These are phyloP conservation scores for Ehretia macrophylla DNA, from an alignment of 257 asterid species.

Conservation along the genomic window DNA sequence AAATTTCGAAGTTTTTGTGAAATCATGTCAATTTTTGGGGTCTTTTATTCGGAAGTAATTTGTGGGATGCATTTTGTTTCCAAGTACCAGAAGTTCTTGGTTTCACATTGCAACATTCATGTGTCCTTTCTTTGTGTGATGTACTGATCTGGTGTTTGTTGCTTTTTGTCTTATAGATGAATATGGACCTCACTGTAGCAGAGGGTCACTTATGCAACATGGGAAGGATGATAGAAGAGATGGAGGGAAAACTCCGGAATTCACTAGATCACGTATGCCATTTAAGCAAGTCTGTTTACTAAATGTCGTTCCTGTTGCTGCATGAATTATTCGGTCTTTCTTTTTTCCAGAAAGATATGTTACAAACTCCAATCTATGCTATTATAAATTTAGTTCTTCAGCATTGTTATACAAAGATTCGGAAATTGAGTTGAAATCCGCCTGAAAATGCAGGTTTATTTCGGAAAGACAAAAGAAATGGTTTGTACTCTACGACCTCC, in stretches of 20 bases:
- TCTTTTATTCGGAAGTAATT: too few species aligned
- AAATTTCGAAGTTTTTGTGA: too few species aligned
- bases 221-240: conserved; percentile 98
- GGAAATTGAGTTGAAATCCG: background rate
- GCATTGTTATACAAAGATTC: background rate
- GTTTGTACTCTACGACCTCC: conserved; percentile 97
- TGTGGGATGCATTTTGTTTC: too few species aligned
- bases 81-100: too few species aligned
- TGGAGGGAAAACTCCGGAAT: conserved; percentile 95
- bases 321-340: background rate
- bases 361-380: background rate
- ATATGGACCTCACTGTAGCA: conserved; percentile 63
- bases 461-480: conserved; percentile 99
- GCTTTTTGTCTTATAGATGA: conserved; percentile 51
- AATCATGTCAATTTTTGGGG: too few species aligned
- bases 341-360: too few species aligned
- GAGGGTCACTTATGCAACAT: conserved; percentile 95
- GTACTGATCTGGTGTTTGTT: conserved; percentile 4
- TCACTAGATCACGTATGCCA: conserved; percentile 80
- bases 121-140: background rate
- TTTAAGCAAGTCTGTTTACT: background rate
- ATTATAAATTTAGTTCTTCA: background rate
- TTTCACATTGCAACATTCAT: too few species aligned
- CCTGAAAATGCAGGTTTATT: conserved; percentile 62
- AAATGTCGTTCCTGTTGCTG: background rate